Evolutionary conservation across 106 monocot genomes (phyloP), one percentile per base, ranked within the genome.

Genomic region (Hemerocallis citrina): DNA sequence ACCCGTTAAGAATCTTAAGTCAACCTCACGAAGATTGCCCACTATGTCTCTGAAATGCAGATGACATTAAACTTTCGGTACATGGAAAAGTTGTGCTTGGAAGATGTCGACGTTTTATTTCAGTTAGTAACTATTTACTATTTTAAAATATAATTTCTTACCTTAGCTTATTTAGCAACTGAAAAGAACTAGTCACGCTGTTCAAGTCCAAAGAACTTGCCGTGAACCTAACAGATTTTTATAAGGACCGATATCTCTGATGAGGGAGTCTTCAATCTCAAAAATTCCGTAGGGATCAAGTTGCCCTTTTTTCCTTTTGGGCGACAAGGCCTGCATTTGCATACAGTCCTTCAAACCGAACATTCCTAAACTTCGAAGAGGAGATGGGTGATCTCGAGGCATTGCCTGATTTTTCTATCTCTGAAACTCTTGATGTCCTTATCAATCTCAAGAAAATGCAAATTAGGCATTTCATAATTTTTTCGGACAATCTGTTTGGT

Each of bases 221-320:
- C n/a, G 83, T 78, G 51, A 83, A 95, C 37, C 57, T 80, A 22
- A 89, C 78, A 68, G 70, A 62, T 95, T 89, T 34, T 89, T 95
- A 56, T 89, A 95, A 61, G 79, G 77, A n/a, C 89, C 89, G 24
- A 95, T 79, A 50, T 89, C 94, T 52, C 94, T 77, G 23, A 62
- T 10, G 28, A 83, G n/a, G 14, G 89, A 83, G 40, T 67, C 94
- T 45, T 86, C 81, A 7, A 78, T 70, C 43, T 81, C 57, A 20
- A 95, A 95, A 62, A 95, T 76, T 52, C 74, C 83, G 58, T 86
- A 95, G 17, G 89, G 94, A 63, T 95, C 94, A 37, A 75, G 74
- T 51, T 80, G 89, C n/a, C 64, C 71, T 30, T 28, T 38, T 28
- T 34, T 76, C 74, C 52, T 41, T 83, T 43, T 72, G 63, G 10